Base-by-base conservation (phyloP, 768 basidiomycete species). In the Cyclocybe aegerita region DNA sequence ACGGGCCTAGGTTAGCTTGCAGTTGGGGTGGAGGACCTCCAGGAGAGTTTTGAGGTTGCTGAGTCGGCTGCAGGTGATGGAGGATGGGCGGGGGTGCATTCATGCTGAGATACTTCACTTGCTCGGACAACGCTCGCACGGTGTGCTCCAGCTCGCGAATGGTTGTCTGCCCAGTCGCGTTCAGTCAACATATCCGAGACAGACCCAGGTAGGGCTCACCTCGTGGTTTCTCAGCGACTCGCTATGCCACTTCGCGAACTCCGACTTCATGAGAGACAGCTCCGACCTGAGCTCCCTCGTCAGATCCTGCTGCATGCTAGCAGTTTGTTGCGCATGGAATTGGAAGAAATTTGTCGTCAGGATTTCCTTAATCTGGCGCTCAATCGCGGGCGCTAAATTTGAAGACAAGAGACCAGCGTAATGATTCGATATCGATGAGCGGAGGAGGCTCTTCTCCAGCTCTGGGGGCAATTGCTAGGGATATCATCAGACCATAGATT, bases 101-200 rank as follows among this genome's bases (percentile, higher is more conserved):
- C 68, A 86, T 70, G 57, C 75, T 82, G 53, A 90, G 68, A 70
- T 83, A 89, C 64, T 90, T 92, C 60, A 93, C 82, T 63, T 93
- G 91, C 43, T 93, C 91, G 30, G 86, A 78, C 48, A 93, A 72
- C 16, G 80, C 60, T 46, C 89, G 77, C 48, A 93, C 85, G 5
- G 82, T 83, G 58, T 85, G 86, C 66, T 93, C 91, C 49, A 93
- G 77, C 37, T 93, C 90, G 53, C 89, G 80, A 49, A 93, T 88
- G 17, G 86, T 72, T 29, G 81, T 73, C 90, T 92, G 51, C 10
- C 58, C 38, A 35, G 16, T 41, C 31, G 17, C 35, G 38, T 17
- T 46, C 7, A 37, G 7, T 40, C n/a, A 48, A n/a, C n/a, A 14
- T 30, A 9, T n/a, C 31, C 31, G 32, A 7, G 43, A 37, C 10